Base-by-base conservation (phyloP, 768 basidiomycete genomes). In the Tubosaeta brunneosetosa region DNA sequence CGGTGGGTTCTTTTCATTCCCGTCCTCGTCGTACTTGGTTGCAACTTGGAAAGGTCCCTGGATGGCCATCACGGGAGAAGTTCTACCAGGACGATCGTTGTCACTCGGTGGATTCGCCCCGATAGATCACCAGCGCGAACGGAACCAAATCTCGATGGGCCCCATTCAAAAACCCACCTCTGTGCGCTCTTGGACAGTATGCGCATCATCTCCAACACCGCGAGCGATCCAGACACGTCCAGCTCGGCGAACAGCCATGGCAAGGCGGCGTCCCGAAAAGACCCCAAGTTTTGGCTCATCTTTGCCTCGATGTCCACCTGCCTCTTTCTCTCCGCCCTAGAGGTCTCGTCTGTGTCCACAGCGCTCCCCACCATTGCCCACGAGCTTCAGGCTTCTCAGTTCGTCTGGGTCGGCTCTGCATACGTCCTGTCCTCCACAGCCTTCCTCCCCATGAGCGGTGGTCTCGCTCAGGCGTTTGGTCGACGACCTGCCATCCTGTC, bases 391-490 rank as follows among this genome's bases (percentile, higher is more conserved):
- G 61, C 62, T 0, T 53, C 56, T 7, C 64, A 68, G 40, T 73
- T 71, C 36, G 49, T 61, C n/a, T 75, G 74, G 74, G 61, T 74
- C 19, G 73, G 68, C 2, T 63, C 66, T 3, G 65, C 72, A 0
- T 76, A 72, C 42, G 65, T 68, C 12, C 62, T 76, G 10, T 56
- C 71, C 2, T 63, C 67, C 9, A 71, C 73, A 2, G 71, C 71
- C 0, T 60, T 74, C 36, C 61, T 76, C 11, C 75, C 74, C 1
- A 60, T 72, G 57, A 67, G 63, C 47, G 69, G 70, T 32, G 58
- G 60, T n/a, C 52, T 69, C 1, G 67, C 71, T 25, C 58, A 65
- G 50, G 51, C 60, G 8, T 68, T 72, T 19, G 71, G 71, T 17
- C 63, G 71, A 2, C 57, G 62, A 13, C 60, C 62, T 12, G 58